Base-by-base conservation (phyloP, 306 rosid genomes). In the Rosa chinensis region DNA sequence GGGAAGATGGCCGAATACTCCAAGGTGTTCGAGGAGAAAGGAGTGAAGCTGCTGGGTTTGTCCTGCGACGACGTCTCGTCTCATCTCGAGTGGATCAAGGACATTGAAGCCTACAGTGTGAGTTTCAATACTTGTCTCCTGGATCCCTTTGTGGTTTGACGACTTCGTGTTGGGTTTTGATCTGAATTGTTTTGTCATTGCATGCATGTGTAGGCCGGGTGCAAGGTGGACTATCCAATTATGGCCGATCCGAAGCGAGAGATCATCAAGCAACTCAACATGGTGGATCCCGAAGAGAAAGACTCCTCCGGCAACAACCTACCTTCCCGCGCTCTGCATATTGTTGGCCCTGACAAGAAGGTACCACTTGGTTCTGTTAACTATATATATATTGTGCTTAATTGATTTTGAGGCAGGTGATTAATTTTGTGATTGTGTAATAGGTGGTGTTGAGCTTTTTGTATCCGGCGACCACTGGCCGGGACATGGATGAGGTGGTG, bases 401-500 rank as follows among this genome's bases (percentile, higher is more conserved):
- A 1, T 69, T 2, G 37, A 35, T 4, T 40, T n/a, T 21, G 20
- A 23, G 20, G 11, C 17, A 4, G 53, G 28, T 16, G 35, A 0
- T 55, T 39, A 20, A 73, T 1, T 1, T 40, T 23, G 62, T 58
- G 62, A 35, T 14, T 21, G 6, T n/a, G 13, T 18, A 66, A 6
- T 49, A 88, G 95, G 90, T 94, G 80, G 87, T 80, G 81, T 75
- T 95, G 77, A 91, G 97, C 90, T 90, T 92, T 80, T 84, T 90
- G 32, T 92, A 95, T 80, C 98, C 96, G 10, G 87, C 92, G n/a
- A 80, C 78, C 40, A 95, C 96, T 0, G 97, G 99, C 1, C 84
- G 97, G 84, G 91, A 90, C 94, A 77, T 92, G 83, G 99, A 95
- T 23, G 99, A 95, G 70, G 96, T 95, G 78, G 1, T 90, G 85